Base-by-base conservation (phyloP, 106 monocot genomes). In the Platanthera guangdongensis region DNA sequence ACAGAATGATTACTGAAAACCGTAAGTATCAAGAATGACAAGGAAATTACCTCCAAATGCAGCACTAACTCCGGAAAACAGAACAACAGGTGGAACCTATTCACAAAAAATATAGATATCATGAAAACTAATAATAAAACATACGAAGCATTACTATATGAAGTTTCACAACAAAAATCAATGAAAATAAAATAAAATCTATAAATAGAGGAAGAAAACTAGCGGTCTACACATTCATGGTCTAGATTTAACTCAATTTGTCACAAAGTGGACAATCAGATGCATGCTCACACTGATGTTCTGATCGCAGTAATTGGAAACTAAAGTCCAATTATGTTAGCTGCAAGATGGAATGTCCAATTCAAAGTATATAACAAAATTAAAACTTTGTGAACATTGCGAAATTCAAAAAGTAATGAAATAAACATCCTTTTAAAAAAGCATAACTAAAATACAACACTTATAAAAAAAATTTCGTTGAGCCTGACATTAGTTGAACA, bases 51-150 rank as follows among this genome's bases (percentile, higher is more conserved):
- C 87, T 80, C 92, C 91, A 80, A 94, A 84, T 55, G 77, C 74
- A 79, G 89, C 91, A 84, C 87, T 75, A 72, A 80, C 85, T 71
- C 89, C 88, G 68, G 94, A 88, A 83, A 83, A 88, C 71, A 89
- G 49, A 28, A 94, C 76, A 50, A 91, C 9, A 57, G 94, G 83
- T 71, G 94, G 94, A 84, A 89, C 28, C 94, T 94, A 78, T 60
- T 0, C 9, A 80, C 15, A 74, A 62, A 67, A 57, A 77, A 68
- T 68, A 30, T 68, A 30, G 32, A 9, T 25, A 65, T 30, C 25
- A 30, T 10, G 32, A 32, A 65, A 30, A 65, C 30, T 65, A 9
- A 70, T n/a, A 70, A 48, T 48, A 13, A 67, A 39, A 39, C 32
- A 67, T 2, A 9, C 10, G 4, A 6, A 60, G 4, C 32, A 65